Evolutionary conservation across 75 land plant species (phyloP), one percentile per base, ranked within the genome.

Genomic region (Picea sitchensis): DNA sequence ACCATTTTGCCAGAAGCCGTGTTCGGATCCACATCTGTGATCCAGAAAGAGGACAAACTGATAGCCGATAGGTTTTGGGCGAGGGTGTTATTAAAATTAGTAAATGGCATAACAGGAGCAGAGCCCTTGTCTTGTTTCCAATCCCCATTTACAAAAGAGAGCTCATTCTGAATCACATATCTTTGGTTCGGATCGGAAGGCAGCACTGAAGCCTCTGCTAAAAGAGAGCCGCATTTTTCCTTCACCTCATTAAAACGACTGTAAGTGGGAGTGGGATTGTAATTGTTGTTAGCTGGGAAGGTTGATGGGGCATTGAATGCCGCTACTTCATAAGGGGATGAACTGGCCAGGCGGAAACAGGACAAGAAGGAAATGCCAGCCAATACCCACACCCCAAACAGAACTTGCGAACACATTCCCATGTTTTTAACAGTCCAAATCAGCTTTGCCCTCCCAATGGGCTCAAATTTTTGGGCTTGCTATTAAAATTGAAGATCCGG

Each of bases 81-180:
- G 3, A 60, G 23, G 14, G 57, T 30, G 1, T 20, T 14, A 20
- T 78, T 44, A 17, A 31, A 59, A 58, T 38, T 73, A 75, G 32
- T 77, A 71, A 83, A 88, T 15, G 91, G 91, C 84, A 89, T 82
- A 72, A 89, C 59, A 9, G 89, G 86, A 8, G 86, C 80, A 11
- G 57, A 58, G 26, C 83, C 80, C 9, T n/a, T 21, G 2, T 60
- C 82, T 61, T 89, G 88, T 56, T 4, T n/a, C 84, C 91, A 89
- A 72, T 84, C 88, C 2, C 91, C 88, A 77, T 80, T 71, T 5
- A 17, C 58, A 57, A 86, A 84, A 14, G 77, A 56, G 14, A 87
- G 80, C 58, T 73, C 82, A 31, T 84, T 76, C 54, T 58, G 77
- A 5, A 84, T 80, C 3, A 18, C 58, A 41, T 79, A 44, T 34